Percentiles rank a stretch among this genome's conserved stretches.
phyloP scores from a whole-genome alignment of 2,329 filamentous ascomycete genomes.

The Cytospora leucostoma region DNA sequence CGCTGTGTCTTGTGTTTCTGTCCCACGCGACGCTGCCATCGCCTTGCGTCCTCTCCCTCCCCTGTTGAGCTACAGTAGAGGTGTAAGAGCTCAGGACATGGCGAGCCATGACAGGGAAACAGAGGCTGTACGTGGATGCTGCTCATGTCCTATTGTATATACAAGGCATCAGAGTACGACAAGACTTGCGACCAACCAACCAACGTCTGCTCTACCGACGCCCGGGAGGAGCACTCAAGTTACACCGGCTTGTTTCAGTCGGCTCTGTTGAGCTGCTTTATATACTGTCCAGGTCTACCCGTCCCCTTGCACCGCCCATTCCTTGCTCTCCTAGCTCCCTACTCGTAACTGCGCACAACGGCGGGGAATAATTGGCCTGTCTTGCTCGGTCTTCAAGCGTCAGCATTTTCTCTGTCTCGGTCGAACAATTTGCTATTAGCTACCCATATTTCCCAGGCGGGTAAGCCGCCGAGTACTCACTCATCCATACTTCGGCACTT shows the following conservation, averaged over 20 bases:
- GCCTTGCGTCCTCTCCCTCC: slow-evolving; percentile 15
- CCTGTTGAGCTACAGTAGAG: slow-evolving; percentile 2
- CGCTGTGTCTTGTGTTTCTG: slow-evolving; percentile 23
- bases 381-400: slow-evolving; percentile 22
- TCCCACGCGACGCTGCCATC: slow-evolving; percentile 22
- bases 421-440: slow-evolving; percentile 18
- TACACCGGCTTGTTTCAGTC: slow-evolving; percentile 30
- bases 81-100: slow-evolving; percentile 8
- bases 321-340: slow-evolving; percentile 27
- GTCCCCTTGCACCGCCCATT: slow-evolving; percentile 19
- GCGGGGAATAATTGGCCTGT: slow-evolving; percentile 31
- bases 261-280: slow-evolving; percentile 24
- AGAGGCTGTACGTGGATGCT: slow-evolving; percentile 14
- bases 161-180: slow-evolving; percentile 24
- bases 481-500: not conserved
- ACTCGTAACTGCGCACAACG: slow-evolving; percentile 30
- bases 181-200: slow-evolving; percentile 27
- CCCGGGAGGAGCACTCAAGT: slow-evolving; percentile 23
- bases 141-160: slow-evolving; percentile 4
- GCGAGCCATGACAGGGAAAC: slow-evolving; percentile 1
- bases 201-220: slow-evolving; percentile 22
- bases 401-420: slow-evolving; percentile 22
- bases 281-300: slow-evolving; percentile 28
- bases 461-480: not conserved
- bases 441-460: not conserved